Evolutionary conservation across 805 yeast genomes (phyloP).

Genomic region (Wickerhamiella sergipiensis): DNA sequence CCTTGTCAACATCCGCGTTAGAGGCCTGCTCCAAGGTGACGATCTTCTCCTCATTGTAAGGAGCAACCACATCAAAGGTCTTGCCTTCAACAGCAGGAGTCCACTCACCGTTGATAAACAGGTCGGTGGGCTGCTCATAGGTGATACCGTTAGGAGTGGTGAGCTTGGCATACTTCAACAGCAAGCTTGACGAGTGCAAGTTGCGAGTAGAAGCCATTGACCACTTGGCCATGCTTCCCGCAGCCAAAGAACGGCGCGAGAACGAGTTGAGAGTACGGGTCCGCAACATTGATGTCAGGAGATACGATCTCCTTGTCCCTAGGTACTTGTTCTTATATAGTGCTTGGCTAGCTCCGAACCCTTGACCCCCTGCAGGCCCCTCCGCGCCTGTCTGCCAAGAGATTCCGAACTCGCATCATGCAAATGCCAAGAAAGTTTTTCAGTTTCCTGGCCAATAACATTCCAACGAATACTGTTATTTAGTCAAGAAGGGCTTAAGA

Average conservation of each 20-base stretch:
- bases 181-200: background rate
- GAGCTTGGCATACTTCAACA: background rate
- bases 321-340: background rate
- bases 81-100: slow-evolving; percentile 39
- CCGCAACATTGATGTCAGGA: background rate
- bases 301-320: background rate
- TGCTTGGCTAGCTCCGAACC: background rate
- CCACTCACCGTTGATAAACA: slow-evolving; percentile 66
- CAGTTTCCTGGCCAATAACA: background rate
- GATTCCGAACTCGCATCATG: background rate
- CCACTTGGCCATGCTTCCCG: background rate
- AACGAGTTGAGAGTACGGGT: background rate
- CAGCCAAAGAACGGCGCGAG: background rate
- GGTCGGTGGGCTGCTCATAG: slow-evolving; percentile 58
- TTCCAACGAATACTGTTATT: too few species aligned
- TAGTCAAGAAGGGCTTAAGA: background rate
- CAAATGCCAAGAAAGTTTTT: background rate
- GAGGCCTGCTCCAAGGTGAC: slow-evolving; percentile 61
- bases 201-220: background rate
- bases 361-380: background rate
- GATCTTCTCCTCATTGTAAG: slow-evolving; percentile 65
- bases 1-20: slow-evolving; percentile 66
- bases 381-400: background rate
- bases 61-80: slow-evolving; percentile 50
- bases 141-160: slow-evolving; percentile 16